Evolutionary conservation across 805 yeast species (phyloP).

Genomic region (Candida easanensis): DNA sequence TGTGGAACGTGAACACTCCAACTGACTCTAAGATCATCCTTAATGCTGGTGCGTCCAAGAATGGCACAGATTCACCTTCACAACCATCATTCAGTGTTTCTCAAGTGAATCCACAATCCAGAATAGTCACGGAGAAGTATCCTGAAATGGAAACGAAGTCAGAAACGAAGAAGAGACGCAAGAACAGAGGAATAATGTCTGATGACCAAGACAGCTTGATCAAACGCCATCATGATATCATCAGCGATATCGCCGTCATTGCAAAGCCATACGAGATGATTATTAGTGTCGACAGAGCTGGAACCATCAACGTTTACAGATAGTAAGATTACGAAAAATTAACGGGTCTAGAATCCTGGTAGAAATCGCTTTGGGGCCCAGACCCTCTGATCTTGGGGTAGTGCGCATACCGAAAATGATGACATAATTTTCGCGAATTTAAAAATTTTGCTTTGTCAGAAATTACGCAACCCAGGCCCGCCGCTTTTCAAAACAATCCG

Average conservation of each 20-base stretch:
- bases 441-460: conserved; percentile 20
- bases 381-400: too few species aligned
- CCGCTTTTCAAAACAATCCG: background rate
- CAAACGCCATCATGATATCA: conserved; percentile 47
- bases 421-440: conserved; percentile 8
- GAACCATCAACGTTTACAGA: conserved; percentile 58
- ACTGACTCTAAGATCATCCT: conserved; percentile 32
- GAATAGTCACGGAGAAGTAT: conserved; percentile 39
- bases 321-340: conserved; percentile 14
- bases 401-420: background rate
- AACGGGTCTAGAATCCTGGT: background rate
- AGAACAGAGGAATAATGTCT: conserved; percentile 35
- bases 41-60: conserved; percentile 5
- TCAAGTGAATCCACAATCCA: conserved; percentile 37
- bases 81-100: conserved; percentile 16
- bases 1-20: conserved; percentile 37
- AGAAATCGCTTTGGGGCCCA: background rate
- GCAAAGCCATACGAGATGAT: conserved; percentile 56
- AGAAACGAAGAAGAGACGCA: conserved; percentile 16
- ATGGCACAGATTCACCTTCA: conserved; percentile 20
- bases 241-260: conserved; percentile 47
- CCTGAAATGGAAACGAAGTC: conserved; percentile 14
- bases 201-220: conserved; percentile 42
- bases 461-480: conserved; percentile 8
- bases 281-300: conserved; percentile 65